Percentiles rank a stretch among this genome's conserved stretches.
Conservation (phyloP, 352 stramenopile species). For the Pythium guiyangense region DNA sequence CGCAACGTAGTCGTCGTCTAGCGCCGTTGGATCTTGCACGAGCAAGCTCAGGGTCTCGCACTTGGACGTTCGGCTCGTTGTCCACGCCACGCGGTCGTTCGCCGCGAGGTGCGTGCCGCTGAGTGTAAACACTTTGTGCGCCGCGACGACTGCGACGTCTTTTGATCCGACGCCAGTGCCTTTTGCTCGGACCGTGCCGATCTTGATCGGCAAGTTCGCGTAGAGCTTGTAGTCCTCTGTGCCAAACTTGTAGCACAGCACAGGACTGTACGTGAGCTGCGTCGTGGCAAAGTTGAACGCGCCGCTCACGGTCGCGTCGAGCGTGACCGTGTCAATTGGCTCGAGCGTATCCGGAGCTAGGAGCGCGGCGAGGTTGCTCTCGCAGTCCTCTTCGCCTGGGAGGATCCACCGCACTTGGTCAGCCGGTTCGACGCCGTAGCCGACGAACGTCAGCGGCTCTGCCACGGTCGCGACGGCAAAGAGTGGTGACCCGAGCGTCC, state of each 20-base stretch:
- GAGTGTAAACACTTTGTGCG: slow-evolving; percentile 43
- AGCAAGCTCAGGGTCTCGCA: slow-evolving; percentile 39
- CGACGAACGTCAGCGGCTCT: slow-evolving; percentile 54
- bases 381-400: slow-evolving; percentile 42
- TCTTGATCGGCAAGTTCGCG: slow-evolving; percentile 32
- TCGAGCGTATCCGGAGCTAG: slow-evolving; percentile 17
- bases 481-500: slow-evolving; percentile 30
- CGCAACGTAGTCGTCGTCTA: slow-evolving; percentile 45
- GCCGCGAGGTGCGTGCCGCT: slow-evolving; percentile 39
- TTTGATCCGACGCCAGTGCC: slow-evolving; percentile 25
- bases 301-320: slow-evolving; percentile 24
- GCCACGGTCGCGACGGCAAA: slow-evolving; percentile 51
- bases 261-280: slow-evolving; percentile 45
- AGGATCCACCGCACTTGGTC: slow-evolving; percentile 60
- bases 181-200: slow-evolving; percentile 49
- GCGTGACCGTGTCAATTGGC: slow-evolving; percentile 29
- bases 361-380: slow-evolving; percentile 40
- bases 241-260: slow-evolving; percentile 68
- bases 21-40: slow-evolving; percentile 13
- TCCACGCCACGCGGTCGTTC: slow-evolving; percentile 53
- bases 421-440: slow-evolving; percentile 29
- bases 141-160: slow-evolving; percentile 42
- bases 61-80: slow-evolving; percentile 14
- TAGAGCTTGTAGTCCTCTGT: slow-evolving; percentile 55
- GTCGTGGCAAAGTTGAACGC: slow-evolving; percentile 45